Evolutionary conservation across 257 asterid genomes (phyloP), one percentile per base, ranked within the genome.

Genomic region (Petrea volubilis): DNA sequence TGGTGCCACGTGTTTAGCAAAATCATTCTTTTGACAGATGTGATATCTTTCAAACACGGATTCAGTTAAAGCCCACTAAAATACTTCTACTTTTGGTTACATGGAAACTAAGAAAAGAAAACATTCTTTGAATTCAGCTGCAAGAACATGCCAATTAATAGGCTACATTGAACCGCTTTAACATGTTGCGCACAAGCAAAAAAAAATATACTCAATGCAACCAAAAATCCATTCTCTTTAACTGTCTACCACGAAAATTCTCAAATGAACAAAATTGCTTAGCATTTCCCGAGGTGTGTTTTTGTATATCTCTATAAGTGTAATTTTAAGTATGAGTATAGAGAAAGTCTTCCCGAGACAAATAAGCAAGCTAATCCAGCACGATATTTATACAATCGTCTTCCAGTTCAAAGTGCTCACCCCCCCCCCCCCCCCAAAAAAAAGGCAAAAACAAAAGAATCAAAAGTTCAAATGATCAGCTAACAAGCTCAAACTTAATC

Each of bases 71-170:
- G 20, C 20, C 46, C 28, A 28, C 49, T 15, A 70, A 7, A 34
- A 29, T 40, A 33, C 11, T 18, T 20, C 2, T 6, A 53, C 29
- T 68, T 44, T 34, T 38, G 28, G 15, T 51, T 28, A 14, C 18
- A 17, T 13, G 23, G 11, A 62, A 62, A 10, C 11, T 21, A 29
- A 56, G 44, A 21, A 59, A 28, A 56, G 43, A 34, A 34, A 60
- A 20, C 7, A 3, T 8, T 34, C 2, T 38, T 12, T 17, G 33
- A 36, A 50, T 58, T 50, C 74, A 43, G 56, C 40, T n/a, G 69
- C 75, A 41, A 66, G 61, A 41, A 31, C 66, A 38, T 40, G 23
- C 31, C 61, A 52, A 24, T 66, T 72, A 50, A 31, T 56, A 33
- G 52, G 49, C 36, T 46, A 41, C 11, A 43, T 17, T 14, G 36